Base-by-base conservation (phyloP, 192 early-diverging fungal genomes). In the Podila epigama region DNA sequence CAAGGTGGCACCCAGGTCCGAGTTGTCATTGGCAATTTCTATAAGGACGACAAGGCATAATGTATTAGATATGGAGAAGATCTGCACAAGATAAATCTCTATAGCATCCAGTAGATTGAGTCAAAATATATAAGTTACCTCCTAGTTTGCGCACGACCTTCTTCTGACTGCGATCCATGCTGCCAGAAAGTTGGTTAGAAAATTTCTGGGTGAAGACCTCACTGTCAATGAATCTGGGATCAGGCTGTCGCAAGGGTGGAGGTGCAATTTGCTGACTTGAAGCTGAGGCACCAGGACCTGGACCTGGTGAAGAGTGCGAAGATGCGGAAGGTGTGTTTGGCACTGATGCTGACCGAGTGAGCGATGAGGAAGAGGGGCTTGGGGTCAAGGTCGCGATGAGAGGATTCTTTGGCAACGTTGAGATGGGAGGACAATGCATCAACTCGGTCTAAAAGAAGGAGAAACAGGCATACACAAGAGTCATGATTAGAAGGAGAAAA, bases 131-230 rank as follows among this genome's bases (percentile, higher is more conserved):
- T 15, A 51, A 34, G 11, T 29, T 61, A 86, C 87, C 87, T 72
- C 85, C 86, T 35, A 92, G 83, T 60, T 86, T 84, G 63, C 91
- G 89, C 25, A 88, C 85, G 51, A 96, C 88, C 53, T 88, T 85
- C 48, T 90, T 88, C 58, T 96, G 90, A 37, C 86, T 89, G 58
- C 89, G 90, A 61, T 92, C 89, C 33, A 95, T 69, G 39, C 83
- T 85, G 48, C 91, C 88, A 4, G 84, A 82, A 61, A 98, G 91
- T 64, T 95, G 94, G 52, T 90, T 86, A 0, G 89, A 84, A 66
- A 96, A 96, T 59, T 91, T 90, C 80, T 89, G 89, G 25, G 97
- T 97, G 70, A 95, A 98, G 51, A 92, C 89, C 81, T 98, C 95
- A 51, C 94, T 93, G 50, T 93, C 93, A 64, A 92, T 84, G 85